Conservation (phyloP, 768 basidiomycete genomes). For the Boletus barrowsii region DNA sequence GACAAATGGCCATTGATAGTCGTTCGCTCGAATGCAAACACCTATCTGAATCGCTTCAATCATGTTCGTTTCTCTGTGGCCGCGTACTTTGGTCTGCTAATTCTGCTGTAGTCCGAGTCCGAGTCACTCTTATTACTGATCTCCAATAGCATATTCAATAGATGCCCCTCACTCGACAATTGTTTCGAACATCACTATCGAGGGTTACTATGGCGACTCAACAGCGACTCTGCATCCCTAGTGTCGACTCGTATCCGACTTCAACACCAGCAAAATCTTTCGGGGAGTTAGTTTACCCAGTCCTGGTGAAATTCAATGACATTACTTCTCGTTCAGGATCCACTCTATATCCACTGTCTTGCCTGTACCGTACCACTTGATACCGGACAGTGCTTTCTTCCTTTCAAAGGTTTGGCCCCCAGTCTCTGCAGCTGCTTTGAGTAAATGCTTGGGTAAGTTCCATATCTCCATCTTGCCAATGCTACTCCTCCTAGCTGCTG, state of each 20-base stretch:
- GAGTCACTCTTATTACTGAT: too few relatives aligned
- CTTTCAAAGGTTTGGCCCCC: slow-evolving; percentile 35
- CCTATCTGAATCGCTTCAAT: too few relatives aligned
- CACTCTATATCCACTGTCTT: slow-evolving; percentile 36
- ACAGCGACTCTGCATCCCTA: too few relatives aligned
- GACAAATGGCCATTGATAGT: background rate
- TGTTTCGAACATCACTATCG: too few relatives aligned
- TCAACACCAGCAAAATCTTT: slow-evolving; percentile 43
- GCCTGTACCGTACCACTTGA: slow-evolving; percentile 51
- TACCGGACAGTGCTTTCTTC: slow-evolving; percentile 39
- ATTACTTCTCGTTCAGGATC: slow-evolving; percentile 50
- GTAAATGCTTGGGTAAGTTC: slow-evolving; percentile 39
- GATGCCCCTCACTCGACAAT: too few relatives aligned
- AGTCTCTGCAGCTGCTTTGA: slow-evolving; percentile 21
- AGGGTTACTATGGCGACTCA: too few relatives aligned
- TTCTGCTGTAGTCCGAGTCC: too few relatives aligned
- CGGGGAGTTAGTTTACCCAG: background rate
- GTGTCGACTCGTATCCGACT: too few relatives aligned
- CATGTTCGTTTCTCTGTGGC: too few relatives aligned
- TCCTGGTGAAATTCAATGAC: background rate
- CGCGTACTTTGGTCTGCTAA: too few relatives aligned
- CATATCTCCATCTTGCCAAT: slow-evolving; percentile 45
- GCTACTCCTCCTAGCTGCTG: slow-evolving; percentile 33
- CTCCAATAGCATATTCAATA: too few relatives aligned
- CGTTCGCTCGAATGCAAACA: too few relatives aligned